A percentile compares a stretch with the other conserved stretches of the same genome.
These are phyloP conservation scores for Emergomyces africanus DNA, from an alignment of 2,329 filamentous ascomycete species.

Conservation along the genomic window DNA sequence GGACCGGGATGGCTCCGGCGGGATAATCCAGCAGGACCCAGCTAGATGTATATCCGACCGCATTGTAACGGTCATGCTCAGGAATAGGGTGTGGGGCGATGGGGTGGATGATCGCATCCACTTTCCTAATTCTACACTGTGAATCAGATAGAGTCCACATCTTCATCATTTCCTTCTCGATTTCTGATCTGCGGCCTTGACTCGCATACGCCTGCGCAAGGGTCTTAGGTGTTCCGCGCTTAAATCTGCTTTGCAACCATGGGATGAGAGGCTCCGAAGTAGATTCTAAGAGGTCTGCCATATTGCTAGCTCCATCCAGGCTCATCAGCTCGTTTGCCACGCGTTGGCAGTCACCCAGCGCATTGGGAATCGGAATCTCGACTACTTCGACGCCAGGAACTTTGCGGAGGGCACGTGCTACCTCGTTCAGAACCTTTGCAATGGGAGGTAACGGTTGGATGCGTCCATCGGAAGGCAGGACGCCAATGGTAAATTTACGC, in stretches of 20 bases:
- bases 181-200: conserved; percentile 38
- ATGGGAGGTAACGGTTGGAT: conserved; percentile 29
- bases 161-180: conserved; percentile 44
- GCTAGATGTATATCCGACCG: conserved; percentile 47
- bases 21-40: conserved; percentile 53
- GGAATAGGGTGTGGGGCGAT: conserved; percentile 52
- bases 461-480: conserved; percentile 29
- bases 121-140: conserved; percentile 9
- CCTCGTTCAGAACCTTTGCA: conserved; percentile 27
- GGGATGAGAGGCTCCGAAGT: conserved; percentile 46
- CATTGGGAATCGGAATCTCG: conserved; percentile 41
- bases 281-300: conserved; percentile 45
- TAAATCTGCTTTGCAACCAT: conserved; percentile 44
- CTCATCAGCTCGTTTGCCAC: conserved; percentile 47
- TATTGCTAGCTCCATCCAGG: conserved; percentile 42
- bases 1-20: conserved; percentile 44
- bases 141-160: conserved; percentile 38
- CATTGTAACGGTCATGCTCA: conserved; percentile 49
- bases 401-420: conserved; percentile 20
- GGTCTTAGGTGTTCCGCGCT: conserved; percentile 34
- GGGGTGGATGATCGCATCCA: conserved; percentile 53
- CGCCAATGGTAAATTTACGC: conserved; percentile 27
- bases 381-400: conserved; percentile 42
- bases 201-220: conserved; percentile 39
- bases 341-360: conserved; percentile 43